Conservation (phyloP, 768 basidiomycete genomes). For the Pisolithus orientalis region DNA sequence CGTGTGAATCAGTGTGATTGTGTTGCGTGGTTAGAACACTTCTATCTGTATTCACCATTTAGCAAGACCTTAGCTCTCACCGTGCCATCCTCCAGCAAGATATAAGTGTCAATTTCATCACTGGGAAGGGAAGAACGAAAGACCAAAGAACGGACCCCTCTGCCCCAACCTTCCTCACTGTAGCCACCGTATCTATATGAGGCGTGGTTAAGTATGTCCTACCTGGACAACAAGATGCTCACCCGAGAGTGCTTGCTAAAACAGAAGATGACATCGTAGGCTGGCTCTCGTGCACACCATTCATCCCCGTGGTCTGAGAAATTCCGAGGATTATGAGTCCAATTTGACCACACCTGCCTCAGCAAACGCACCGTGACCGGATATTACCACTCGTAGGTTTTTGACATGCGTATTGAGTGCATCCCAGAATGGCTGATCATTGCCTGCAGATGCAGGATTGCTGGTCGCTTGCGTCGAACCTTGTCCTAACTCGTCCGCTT, state of each 20-base stretch:
- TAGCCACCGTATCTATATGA: conserved; percentile 57
- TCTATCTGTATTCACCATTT: conserved; percentile 31
- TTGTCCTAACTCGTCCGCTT: conserved; percentile 46
- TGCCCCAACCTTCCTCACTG: conserved; percentile 46
- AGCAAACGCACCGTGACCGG: conserved; percentile 54
- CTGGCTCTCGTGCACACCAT: conserved; percentile 68
- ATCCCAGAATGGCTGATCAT: conserved; percentile 59
- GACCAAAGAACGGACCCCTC: conserved; percentile 58
- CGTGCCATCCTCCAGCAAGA: conserved; percentile 55
- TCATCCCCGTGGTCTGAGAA: conserved; percentile 67
- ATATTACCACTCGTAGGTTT: conserved; percentile 62
- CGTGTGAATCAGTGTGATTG: not conserved
- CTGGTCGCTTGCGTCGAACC: conserved; percentile 60
- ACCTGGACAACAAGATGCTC: conserved; percentile 3
- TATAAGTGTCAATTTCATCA: conserved; percentile 52
- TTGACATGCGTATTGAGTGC: conserved; percentile 51
- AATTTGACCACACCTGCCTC: not conserved
- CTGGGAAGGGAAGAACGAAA: conserved; percentile 46
- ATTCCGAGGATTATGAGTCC: not conserved
- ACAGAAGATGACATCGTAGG: conserved; percentile 61
- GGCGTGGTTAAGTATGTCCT: not conserved
- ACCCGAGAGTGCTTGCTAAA: conserved; percentile 77
- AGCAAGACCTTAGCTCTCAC: conserved; percentile 49
- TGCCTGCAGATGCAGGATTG: conserved; percentile 30
- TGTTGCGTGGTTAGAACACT: not conserved